Conservation (phyloP, 805 yeast species). For the Candida montana region DNA sequence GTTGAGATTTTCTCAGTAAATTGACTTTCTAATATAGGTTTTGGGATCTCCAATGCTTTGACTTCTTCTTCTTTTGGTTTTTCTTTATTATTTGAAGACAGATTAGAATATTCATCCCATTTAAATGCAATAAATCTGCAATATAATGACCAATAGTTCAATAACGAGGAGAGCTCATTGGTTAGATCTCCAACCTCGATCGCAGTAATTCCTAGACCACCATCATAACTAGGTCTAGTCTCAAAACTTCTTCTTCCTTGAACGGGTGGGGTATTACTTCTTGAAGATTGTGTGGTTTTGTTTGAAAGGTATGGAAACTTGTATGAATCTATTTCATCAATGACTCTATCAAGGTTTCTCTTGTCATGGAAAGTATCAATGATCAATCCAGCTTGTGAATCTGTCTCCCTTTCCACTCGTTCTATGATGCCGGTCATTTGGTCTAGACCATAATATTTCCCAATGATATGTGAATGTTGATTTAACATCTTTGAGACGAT, state of each 20-base stretch:
- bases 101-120: conserved; percentile 46
- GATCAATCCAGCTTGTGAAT: conserved; percentile 86
- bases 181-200: conserved; percentile 61
- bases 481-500: conserved; percentile 77
- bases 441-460: conserved; percentile 58
- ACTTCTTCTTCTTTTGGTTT: conserved; percentile 11
- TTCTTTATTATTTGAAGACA: background rate
- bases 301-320: conserved; percentile 37
- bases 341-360: conserved; percentile 48
- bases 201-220: conserved; percentile 39
- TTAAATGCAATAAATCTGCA: conserved; percentile 64
- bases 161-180: conserved; percentile 66
- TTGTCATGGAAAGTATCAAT: conserved; percentile 81
- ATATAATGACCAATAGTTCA: conserved; percentile 83
- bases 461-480: conserved; percentile 80
- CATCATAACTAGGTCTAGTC: conserved; percentile 29
- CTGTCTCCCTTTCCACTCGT: conserved; percentile 80
- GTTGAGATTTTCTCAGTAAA: conserved; percentile 51
- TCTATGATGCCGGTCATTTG: conserved; percentile 65
- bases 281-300: conserved; percentile 7
- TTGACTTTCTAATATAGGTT: conserved; percentile 46
- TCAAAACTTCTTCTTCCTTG: conserved; percentile 24
- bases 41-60: conserved; percentile 39
- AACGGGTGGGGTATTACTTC: conserved; percentile 5
- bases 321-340: conserved; percentile 53